These are phyloP conservation scores for Podila horticola DNA, from an alignment of 192 early-diverging fungal species.

Conservation along the genomic window DNA sequence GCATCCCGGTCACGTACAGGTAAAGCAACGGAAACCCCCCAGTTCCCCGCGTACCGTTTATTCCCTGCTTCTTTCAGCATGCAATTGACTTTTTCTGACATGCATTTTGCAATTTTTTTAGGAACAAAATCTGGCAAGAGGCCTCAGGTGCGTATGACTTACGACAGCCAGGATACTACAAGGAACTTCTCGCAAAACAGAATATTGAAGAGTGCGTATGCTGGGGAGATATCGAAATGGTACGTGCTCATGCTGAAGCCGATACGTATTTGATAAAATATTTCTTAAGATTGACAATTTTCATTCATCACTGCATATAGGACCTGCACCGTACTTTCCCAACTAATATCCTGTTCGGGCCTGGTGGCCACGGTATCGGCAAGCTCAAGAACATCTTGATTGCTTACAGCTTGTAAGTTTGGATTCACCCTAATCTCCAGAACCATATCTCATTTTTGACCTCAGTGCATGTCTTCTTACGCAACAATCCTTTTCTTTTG, in stretches of 20 bases:
- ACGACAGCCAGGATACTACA: conserved; percentile 44
- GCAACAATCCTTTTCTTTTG: neutral
- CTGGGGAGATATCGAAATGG: conserved; percentile 49
- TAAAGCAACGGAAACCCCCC: too few relatives aligned
- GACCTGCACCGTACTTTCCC: conserved; percentile 49
- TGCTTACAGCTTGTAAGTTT: conserved; percentile 48
- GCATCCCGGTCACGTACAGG: conserved; percentile 48
- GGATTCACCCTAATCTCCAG: too few relatives aligned
- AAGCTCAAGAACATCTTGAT: conserved; percentile 48
- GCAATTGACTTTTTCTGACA: too few relatives aligned
- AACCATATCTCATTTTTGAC: too few relatives aligned
- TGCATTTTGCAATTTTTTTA: neutral
- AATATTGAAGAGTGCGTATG: conserved; percentile 27
- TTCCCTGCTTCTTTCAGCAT: too few relatives aligned
- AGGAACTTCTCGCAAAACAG: conserved; percentile 23
- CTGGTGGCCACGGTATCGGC: conserved; percentile 45
- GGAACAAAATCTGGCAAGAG: conserved; percentile 51
- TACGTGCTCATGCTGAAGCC: neutral
- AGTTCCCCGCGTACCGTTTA: too few relatives aligned
- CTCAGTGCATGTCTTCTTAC: neutral
- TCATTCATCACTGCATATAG: neutral
- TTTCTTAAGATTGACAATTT: neutral
- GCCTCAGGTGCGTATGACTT: conserved; percentile 38
- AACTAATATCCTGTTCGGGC: conserved; percentile 47
- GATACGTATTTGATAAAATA: neutral